Evolutionary conservation across 106 monocot genomes (phyloP), one percentile per base, ranked within the genome.

Genomic region (Gastrodia elata): DNA sequence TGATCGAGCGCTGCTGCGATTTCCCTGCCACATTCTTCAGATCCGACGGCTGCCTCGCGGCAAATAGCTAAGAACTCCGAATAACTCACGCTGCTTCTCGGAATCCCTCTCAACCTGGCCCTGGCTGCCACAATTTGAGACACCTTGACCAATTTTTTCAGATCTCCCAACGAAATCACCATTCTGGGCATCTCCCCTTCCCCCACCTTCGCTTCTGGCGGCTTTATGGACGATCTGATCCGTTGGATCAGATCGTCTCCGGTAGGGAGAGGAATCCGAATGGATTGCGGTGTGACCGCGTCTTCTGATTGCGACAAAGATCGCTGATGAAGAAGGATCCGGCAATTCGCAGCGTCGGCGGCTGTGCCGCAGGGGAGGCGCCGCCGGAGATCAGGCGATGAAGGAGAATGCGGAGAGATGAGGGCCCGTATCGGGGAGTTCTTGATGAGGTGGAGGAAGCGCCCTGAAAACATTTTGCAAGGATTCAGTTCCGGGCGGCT

Each of bases 21-120:
- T 30, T 36, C 77, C 28, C 25, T 52, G 11, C 72, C 41, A 26
- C 32, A 38, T 18, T 75, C 86, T 20, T 87, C 78, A 2, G 80
- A 76, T 0, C 72, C 72, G 27, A 75, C 85, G 26, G 77, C 61
- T 5, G 68, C 81, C n/a, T 83, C 83, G 48, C 78, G 39, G 80
- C 94, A 94, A 30, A 94, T 76, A 73, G 44, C 39, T 0, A 81
- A 61, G 68, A 91, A 86, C 42, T 91, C 84, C 2, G 72, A 42
- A 39, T 81, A 81, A 2, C 86, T 56, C 32, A 94, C 71, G 71
- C 77, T 73, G 67, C 68, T 83, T 71, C 77, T 43, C 30, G 40
- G n/a, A 1, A 75, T 78, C 37, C 39, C 74, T 71, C 84, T 72
- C 38, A 94, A 61, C 84, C 76, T 78, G 38, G 71, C 69, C 70